A percentile compares a stretch with the other conserved stretches of the same genome.
Conservation (phyloP, 2,329 filamentous ascomycete genomes). For the Graphiopsis chlorocephala region DNA sequence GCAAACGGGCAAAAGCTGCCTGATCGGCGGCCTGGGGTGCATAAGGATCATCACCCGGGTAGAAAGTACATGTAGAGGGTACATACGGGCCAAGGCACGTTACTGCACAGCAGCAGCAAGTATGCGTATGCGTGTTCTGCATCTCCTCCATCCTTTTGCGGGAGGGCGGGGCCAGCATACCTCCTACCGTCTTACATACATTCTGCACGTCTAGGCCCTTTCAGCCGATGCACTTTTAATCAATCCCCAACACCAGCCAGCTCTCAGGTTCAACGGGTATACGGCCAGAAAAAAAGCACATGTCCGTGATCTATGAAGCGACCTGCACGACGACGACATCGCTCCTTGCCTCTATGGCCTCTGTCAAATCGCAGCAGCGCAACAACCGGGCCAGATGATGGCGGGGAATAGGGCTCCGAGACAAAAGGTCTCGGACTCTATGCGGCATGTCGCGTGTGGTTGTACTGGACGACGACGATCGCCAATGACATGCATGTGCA, state of each 20-base stretch:
- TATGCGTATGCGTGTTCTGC: not conserved
- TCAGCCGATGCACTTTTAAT: not conserved
- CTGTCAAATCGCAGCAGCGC: not conserved
- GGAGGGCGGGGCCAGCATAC: not conserved
- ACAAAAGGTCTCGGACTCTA: not conserved
- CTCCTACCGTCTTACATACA: constrained; percentile 1
- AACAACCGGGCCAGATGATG: not conserved
- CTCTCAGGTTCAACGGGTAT: not conserved
- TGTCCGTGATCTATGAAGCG: not conserved
- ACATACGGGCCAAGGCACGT: not conserved
- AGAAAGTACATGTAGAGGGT: not conserved
- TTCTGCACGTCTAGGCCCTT: not conserved
- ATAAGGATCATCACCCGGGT: constrained; percentile 8
- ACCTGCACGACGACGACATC: constrained; percentile 7
- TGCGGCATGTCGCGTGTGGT: constrained; percentile 5
- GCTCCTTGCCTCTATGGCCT: not conserved
- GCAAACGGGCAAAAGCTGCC: not conserved
- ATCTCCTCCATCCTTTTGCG: not conserved
- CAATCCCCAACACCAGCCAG: not conserved
- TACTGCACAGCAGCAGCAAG: not conserved
- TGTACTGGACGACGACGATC: not conserved
- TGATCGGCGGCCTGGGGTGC: constrained; percentile 5
- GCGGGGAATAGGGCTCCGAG: constrained; percentile 4
- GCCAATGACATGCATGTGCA: not conserved
- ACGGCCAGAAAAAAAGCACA: not conserved